Base-by-base conservation (phyloP, 2,329 filamentous ascomycete genomes). In the Onygenales sp. region DNA sequence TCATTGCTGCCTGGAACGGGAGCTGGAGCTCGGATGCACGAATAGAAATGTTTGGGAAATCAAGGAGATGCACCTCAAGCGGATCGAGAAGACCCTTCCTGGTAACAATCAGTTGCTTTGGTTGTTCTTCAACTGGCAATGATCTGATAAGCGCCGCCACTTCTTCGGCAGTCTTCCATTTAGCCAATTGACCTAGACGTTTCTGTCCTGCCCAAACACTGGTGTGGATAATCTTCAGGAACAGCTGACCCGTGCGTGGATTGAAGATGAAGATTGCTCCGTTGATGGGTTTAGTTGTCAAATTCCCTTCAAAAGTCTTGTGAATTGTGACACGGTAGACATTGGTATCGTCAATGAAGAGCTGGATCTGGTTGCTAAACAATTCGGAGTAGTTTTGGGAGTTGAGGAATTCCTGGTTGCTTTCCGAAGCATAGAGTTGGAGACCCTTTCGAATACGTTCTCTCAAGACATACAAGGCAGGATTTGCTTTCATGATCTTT, bases 181-280 rank as follows among this genome's bases (percentile, higher is more conserved):
- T 98, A 46, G 93, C 93, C 60, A 98, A 75, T 71, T 98, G 93
- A 60, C 94, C 94, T 35, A 98, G 83, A 87, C 93, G 94, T 73
- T 98, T 98, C 74, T 98, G 93, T 52, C 93, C 93, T 50, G 93
- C 93, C 93, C 93, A 98, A 32, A 98, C 94, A 66, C 91, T 96
- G 1, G 93, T 98, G 73, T 98, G 94, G 61, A 98, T 98, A 63
- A 98, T 97, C 80, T 98, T 98, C 67, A 98, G 74, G 83, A 98
- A 98, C 41, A 98, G 75, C 66, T 98, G 93, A 50, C 93, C 93
- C 51, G 93, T 98, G 55, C 92, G 84, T n/a, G 94, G 93, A 69
- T 98, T 98, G 82, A 98, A 97, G 67, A 98, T 98, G 78, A 98
- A 98, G 69, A 98, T 97, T 45, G 94, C 93, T 68, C 93, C 93